Evolutionary conservation across 345 rosid genomes (phyloP), one percentile per base, ranked within the genome.

Genomic region (Nephelium lappaceum): DNA sequence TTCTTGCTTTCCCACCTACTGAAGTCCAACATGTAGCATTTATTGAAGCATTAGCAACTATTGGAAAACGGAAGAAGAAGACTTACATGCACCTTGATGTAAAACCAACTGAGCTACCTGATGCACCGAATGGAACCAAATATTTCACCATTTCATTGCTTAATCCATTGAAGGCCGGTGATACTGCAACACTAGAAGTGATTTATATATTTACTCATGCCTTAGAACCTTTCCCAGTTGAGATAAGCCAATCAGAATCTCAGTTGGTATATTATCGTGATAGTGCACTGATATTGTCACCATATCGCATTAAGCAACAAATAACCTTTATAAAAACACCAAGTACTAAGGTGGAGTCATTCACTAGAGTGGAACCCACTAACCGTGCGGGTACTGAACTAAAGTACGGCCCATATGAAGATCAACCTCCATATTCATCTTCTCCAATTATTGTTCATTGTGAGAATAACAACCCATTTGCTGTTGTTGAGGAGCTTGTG

Each of bases 401-500:
- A 11, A 94, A 86, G 84, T 97, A 97, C 84, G 99, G 99, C 74
- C 98, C 98, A 64, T 94, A 92, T 77, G 93, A 94, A 72, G 92
- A 92, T 81, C 91, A 55, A 18, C 58, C 89, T 76, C 90, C 98
- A 5, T 88, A 91, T 80, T 87, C 98, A 47, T 87, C 84, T 86
- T 82, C 96, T 73, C 98, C 99, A 3, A 78, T 97, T 73, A 83
- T 88, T 65, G 76, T 97, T 79, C 99, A 97, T 83, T 91, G 89
- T 67, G 98, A 97, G 91, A 94, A 94, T 79, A 97, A 94, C 87
- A 87, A 88, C 85, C 97, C 99, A 27, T 97, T 97, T 83, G 93
- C 98, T 67, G 95, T 97, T 81, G 99, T 97, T 78, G 96, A 97
- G 91, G 98, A 94, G 87, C 98, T 96, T 78, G 94, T 88, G 27